A percentile compares a stretch with the other conserved stretches of the same genome.
phyloP scores from a whole-genome alignment of 2,329 filamentous ascomycete genomes.

The Paradendryphiella salina region DNA sequence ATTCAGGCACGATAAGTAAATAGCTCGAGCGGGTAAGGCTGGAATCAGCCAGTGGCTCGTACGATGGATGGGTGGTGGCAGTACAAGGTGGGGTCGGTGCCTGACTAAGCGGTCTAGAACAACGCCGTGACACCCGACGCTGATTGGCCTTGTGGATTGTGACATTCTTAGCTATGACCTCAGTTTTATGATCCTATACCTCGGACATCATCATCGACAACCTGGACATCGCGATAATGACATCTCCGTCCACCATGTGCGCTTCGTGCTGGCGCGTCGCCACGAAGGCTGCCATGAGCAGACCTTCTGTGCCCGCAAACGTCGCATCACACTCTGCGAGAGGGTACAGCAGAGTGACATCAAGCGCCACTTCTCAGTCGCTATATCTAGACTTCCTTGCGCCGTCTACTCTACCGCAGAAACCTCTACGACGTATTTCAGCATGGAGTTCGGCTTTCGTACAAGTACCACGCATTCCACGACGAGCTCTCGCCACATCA shows the following conservation, averaged over 20 bases:
- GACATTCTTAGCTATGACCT: slow-evolving; percentile 21
- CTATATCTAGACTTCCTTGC: slow-evolving; percentile 42
- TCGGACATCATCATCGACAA: background rate
- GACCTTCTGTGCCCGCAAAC: slow-evolving; percentile 3
- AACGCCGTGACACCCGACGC: background rate
- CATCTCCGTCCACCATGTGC: slow-evolving; percentile 37
- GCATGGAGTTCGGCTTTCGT: background rate
- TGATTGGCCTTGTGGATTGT: slow-evolving; percentile 17
- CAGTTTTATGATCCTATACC: slow-evolving; percentile 8
- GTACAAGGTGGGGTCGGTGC: slow-evolving; percentile 12
- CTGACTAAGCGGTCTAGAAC: slow-evolving; percentile 26
- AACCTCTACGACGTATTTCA: background rate
- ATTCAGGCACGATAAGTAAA: slow-evolving; percentile 11
- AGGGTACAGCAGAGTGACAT: slow-evolving; percentile 25
- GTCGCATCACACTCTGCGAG: slow-evolving; percentile 11
- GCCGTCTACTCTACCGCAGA: slow-evolving; percentile 19
- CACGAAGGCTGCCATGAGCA: slow-evolving; percentile 9
- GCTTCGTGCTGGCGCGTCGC: slow-evolving; percentile 36
- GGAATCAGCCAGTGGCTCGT: slow-evolving; percentile 13
- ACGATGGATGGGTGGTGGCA: slow-evolving; percentile 15
- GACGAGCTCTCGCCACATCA: slow-evolving; percentile 42
- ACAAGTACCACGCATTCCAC: slow-evolving; percentile 39
- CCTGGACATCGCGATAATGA: slow-evolving; percentile 22
- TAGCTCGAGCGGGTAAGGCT: slow-evolving; percentile 13
- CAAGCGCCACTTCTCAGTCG: slow-evolving; percentile 28